phyloP scores from a whole-genome alignment of 441 rosid genomes.

The Dalechampia spathulata region DNA sequence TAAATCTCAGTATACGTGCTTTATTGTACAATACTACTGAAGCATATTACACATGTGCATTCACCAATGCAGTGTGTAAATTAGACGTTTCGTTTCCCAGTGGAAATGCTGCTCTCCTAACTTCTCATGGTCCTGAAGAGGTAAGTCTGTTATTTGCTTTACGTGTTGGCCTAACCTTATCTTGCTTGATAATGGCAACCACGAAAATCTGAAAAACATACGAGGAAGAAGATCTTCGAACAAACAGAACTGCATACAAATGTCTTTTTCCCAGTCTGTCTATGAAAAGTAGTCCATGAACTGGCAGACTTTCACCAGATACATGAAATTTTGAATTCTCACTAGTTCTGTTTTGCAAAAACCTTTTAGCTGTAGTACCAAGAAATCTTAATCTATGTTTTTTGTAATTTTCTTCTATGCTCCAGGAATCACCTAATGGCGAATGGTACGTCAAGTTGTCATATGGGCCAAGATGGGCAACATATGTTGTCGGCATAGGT shows the following conservation, averaged over 20 bases:
- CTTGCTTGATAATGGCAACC: neutral
- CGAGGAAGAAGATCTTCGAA: slow-evolving; percentile 2
- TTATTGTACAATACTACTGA: slow-evolving; percentile 61
- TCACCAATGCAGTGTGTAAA: slow-evolving; percentile 45
- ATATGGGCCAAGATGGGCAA: slow-evolving; percentile 88
- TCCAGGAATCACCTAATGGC: slow-evolving; percentile 44
- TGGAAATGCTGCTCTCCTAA: slow-evolving; percentile 58
- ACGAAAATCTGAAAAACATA: neutral
- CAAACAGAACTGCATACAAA: neutral
- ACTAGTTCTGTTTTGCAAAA: neutral
- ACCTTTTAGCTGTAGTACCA: neutral
- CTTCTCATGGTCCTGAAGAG: slow-evolving; percentile 58
- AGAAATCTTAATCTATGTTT: neutral
- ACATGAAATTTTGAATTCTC: neutral
- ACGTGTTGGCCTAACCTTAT: neutral
- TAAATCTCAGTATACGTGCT: slow-evolving; percentile 49
- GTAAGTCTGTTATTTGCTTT: slow-evolving; percentile 29
- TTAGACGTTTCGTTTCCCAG: slow-evolving; percentile 51
- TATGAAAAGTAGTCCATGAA: too few relatives aligned
- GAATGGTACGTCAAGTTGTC: slow-evolving; percentile 70
- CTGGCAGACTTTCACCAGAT: neutral
- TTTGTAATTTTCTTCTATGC: slow-evolving; percentile 20
- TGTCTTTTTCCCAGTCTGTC: neutral
- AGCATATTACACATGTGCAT: slow-evolving; percentile 75
- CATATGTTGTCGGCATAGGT: slow-evolving; percentile 85